Percentiles rank a stretch among this genome's conserved stretches.
Conservation (phyloP, 257 asterid genomes). For the Cinchona pubescens region DNA sequence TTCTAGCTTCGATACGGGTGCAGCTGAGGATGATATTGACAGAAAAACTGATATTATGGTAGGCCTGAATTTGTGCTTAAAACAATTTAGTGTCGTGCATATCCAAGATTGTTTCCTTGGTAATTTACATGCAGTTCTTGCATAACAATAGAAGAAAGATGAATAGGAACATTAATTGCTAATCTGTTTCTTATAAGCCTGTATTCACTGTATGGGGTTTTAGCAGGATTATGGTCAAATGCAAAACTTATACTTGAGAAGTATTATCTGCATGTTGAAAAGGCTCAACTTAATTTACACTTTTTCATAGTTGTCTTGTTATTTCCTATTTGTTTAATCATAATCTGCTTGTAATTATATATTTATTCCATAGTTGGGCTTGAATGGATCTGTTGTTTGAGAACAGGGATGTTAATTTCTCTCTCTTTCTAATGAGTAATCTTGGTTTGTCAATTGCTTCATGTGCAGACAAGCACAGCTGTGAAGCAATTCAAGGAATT, state of each 20-base stretch:
- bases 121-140: not conserved
- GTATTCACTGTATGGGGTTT: not conserved
- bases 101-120: not conserved
- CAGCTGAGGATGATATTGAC: slow-evolving; percentile 35
- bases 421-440: slow-evolving; percentile 19
- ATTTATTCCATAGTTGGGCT: not conserved
- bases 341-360: not conserved
- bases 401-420: not conserved
- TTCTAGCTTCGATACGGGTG: slow-evolving; percentile 5
- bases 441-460: slow-evolving; percentile 21
- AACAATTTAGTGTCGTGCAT: not conserved
- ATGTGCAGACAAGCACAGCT: slow-evolving; percentile 57
- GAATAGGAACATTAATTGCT: not conserved
- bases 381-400: not conserved
- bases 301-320: not conserved
- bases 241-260: not conserved
- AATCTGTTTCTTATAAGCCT: not conserved
- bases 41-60: slow-evolving; percentile 48
- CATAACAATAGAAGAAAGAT: not conserved
- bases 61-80: slow-evolving; percentile 22
- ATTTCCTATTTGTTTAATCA: not conserved
- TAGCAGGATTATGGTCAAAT: not conserved
- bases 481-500: slow-evolving; percentile 74
- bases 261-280: not conserved
- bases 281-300: not conserved